Base-by-base conservation (phyloP, 345 rosid genomes). In the Bruguiera parviflora region DNA sequence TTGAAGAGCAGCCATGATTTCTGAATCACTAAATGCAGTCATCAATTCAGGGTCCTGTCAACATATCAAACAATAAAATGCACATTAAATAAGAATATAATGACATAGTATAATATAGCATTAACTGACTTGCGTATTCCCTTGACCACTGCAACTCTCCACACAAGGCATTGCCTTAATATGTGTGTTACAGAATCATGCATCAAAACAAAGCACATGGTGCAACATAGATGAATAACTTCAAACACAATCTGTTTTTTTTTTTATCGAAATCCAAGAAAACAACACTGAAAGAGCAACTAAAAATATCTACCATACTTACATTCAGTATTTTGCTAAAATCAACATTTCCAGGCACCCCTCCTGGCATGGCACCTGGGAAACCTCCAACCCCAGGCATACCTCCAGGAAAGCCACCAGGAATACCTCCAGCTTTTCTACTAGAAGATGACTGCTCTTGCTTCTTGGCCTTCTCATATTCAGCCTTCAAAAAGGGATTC, bases 1-100 rank as follows among this genome's bases (percentile, higher is more conserved):
- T 82, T 95, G 98, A 76, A 95, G 87, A 58, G 98, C 99, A 65
- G 94, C 96, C 99, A 95, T 92, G 53, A 95, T 73, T 81, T 95
- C 99, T 37, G 97, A 94, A 71, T 95, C 97, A 27, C 93, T 90
- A 76, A 95, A 88, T 64, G 99, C 98, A 5, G 91, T 49, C 97
- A 90, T 95, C 79, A 95, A 73, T 67, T 92, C 99, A 51, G 99
- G 99, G 77, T 95, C 98, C 99, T 92, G 83, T 62, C 1, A 71
- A 69, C 69, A 43, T 62, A 53, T 51, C 52, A 31, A 39, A 70
- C 7, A 22, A 33, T 0, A 64, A 64, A 6, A 53, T 53, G 63
- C 32, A 39, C 31, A 28, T 28, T 4, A 28, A 28, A 28, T 28
- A 28, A 28, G 31, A 28, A 28, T 28, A 28, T 28, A 4, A 28